These are phyloP conservation scores for Cryptomeria japonica DNA, from an alignment of 75 land plant species.

Conservation along the genomic window DNA sequence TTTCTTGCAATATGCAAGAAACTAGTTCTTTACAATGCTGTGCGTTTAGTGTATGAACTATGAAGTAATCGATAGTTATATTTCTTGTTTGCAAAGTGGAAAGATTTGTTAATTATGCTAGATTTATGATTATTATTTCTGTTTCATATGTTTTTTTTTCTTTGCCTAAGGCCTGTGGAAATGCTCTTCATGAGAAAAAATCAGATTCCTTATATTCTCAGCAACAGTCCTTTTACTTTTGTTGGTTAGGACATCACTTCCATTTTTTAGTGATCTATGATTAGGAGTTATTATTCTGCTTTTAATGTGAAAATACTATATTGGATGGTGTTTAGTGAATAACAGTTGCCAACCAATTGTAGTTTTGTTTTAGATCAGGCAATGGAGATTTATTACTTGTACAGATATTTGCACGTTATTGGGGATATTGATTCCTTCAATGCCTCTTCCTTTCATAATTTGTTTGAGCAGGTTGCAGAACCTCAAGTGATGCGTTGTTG, in stretches of 20 bases:
- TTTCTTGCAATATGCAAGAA: background rate
- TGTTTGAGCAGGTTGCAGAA: slow-evolving; percentile 63
- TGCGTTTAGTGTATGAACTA: background rate
- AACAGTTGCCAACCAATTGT: background rate
- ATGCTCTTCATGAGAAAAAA: background rate
- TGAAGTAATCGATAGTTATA: background rate
- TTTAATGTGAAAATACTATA: background rate
- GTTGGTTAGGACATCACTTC: background rate
- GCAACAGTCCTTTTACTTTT: background rate
- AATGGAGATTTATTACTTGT: background rate
- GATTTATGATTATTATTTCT: background rate
- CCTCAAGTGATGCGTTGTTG: slow-evolving; percentile 68
- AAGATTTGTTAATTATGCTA: background rate
- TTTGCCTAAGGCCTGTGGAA: background rate
- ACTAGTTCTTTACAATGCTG: background rate
- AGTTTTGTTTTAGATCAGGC: background rate
- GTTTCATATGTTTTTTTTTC: background rate
- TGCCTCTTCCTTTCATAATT: background rate
- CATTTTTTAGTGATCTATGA: background rate
- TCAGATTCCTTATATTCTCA: background rate
- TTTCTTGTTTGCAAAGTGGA: background rate
- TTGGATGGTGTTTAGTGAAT: background rate
- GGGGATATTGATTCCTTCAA: background rate
- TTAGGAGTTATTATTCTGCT: background rate
- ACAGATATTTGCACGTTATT: background rate